These are phyloP conservation scores for Sporothrix inflata DNA, from an alignment of 2,329 filamentous ascomycete genomes.

Conservation along the genomic window DNA sequence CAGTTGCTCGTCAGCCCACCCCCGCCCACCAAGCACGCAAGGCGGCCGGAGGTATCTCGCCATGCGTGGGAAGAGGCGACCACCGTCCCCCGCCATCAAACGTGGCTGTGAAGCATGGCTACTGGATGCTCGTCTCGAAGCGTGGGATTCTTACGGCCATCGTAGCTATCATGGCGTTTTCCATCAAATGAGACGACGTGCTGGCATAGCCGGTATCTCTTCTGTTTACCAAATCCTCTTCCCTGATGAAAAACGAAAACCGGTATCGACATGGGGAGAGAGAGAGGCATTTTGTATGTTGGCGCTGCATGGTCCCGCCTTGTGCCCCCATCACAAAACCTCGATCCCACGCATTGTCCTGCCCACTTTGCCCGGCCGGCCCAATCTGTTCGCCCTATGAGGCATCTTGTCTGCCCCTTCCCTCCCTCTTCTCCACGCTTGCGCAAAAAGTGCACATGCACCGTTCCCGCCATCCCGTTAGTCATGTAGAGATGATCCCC, in stretches of 20 bases:
- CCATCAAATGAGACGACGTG: neutral
- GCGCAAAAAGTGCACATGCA: neutral
- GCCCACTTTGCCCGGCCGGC: neutral
- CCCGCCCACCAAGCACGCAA: constrained; percentile 19
- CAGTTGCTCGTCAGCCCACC: constrained; percentile 20
- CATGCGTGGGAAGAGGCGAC: neutral
- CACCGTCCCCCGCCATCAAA: neutral
- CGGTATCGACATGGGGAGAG: neutral
- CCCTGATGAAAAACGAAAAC: constrained; percentile 7
- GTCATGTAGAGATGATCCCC: neutral
- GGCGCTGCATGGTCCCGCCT: neutral
- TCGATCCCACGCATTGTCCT: neutral
- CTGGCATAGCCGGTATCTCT: neutral
- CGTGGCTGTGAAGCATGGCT: neutral
- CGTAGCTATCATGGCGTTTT: neutral
- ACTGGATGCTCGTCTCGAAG: neutral
- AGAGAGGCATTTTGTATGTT: neutral
- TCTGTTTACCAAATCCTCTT: constrained; percentile 14
- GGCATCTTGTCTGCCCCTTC: neutral
- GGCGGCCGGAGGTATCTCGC: constrained; percentile 8
- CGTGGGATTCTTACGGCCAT: neutral
- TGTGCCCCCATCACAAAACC: neutral
- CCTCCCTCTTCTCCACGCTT: neutral
- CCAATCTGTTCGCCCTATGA: neutral
- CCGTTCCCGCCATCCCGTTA: neutral